Conservation (phyloP, 2,329 filamentous ascomycete genomes). For the Chaetomium sp. region DNA sequence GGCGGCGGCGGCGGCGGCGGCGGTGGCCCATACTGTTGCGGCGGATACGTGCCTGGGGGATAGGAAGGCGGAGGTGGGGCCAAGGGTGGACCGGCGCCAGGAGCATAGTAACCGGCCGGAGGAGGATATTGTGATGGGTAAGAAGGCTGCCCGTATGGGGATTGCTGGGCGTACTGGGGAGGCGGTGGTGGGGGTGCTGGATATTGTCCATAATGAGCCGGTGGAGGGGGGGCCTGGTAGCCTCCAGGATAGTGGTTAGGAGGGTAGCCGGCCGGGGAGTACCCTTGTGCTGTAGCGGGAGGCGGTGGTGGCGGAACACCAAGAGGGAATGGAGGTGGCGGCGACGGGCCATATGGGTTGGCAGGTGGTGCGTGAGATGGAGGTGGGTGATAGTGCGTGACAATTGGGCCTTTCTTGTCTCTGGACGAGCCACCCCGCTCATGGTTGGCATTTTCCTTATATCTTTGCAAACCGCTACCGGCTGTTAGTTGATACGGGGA, state of each 20-base stretch:
- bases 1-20: constrained; percentile 30
- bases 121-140: constrained; percentile 33
- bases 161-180: constrained; percentile 30
- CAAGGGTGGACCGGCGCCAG: constrained; percentile 25
- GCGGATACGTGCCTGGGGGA: constrained; percentile 29
- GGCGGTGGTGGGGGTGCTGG: constrained; percentile 25
- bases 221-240: constrained; percentile 30
- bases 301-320: constrained; percentile 27
- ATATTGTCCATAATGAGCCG: constrained; percentile 28
- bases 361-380: constrained; percentile 24
- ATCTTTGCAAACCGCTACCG: constrained; percentile 33
- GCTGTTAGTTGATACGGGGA: constrained; percentile 23
- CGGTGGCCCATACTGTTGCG: constrained; percentile 27
- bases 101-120: constrained; percentile 32
- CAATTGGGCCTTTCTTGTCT: constrained; percentile 42
- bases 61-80: constrained; percentile 25
- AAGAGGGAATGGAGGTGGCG: constrained; percentile 28
- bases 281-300: constrained; percentile 23
- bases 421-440: constrained; percentile 30
- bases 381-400: constrained; percentile 44
- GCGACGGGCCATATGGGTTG: constrained; percentile 32
- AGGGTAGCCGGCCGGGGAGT: constrained; percentile 28
- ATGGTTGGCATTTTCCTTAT: constrained; percentile 30
- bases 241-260: constrained; percentile 25
- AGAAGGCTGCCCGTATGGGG: constrained; percentile 32